Evolutionary conservation across 2,329 filamentous ascomycete species (phyloP).

Genomic region (Ceratocystis diversiconidia): DNA sequence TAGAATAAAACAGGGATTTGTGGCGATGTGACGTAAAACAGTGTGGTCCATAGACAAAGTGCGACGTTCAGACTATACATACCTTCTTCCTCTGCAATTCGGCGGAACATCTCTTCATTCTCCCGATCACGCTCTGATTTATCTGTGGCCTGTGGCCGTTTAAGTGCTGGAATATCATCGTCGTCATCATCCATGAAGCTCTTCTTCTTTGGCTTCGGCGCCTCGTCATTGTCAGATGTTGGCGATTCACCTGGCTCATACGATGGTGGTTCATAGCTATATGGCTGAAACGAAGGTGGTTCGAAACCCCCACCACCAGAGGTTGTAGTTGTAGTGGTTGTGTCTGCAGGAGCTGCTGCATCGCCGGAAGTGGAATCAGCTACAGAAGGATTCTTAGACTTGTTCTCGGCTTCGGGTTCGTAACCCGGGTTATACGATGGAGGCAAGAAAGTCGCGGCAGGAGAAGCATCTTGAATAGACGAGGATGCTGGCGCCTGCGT

Average conservation of each 20-base stretch:
- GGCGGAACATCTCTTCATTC: constrained; percentile 73
- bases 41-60: background rate
- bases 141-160: constrained; percentile 34
- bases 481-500: background rate
- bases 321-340: background rate
- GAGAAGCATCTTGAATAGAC: background rate
- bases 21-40: background rate
- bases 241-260: constrained; percentile 37
- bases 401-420: constrained; percentile 17
- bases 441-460: constrained; percentile 21
- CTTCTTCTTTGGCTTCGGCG: constrained; percentile 55
- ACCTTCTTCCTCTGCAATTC: constrained; percentile 65
- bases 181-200: constrained; percentile 72
- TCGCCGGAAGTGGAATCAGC: background rate
- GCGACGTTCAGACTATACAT: constrained; percentile 24
- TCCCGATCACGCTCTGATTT: constrained; percentile 60
- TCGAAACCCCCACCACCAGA: constrained; percentile 37
- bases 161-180: constrained; percentile 44
- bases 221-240: constrained; percentile 30
- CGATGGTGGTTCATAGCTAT: constrained; percentile 43
- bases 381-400: background rate
- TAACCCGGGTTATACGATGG: constrained; percentile 34
- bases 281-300: constrained; percentile 47
- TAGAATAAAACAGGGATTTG: background rate
- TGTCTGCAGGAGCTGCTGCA: background rate